A percentile compares a stretch with the other conserved stretches of the same genome.
Conservation (phyloP, 1,284 basidiomycete genomes). For the Ceratobasidium sp. region DNA sequence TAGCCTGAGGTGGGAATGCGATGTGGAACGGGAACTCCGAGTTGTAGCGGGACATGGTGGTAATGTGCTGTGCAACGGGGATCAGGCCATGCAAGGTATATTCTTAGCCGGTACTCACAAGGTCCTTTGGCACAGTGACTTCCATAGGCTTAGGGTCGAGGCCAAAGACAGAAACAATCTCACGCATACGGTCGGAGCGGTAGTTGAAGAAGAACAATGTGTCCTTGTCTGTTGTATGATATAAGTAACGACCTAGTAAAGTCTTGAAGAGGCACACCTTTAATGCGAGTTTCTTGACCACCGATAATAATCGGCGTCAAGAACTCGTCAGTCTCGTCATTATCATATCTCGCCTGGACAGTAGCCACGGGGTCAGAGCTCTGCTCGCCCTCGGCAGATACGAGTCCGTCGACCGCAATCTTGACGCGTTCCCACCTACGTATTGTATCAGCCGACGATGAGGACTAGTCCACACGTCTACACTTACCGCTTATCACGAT, state of each 20-base stretch:
- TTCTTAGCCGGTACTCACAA: slow-evolving; percentile 63
- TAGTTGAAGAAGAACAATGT: slow-evolving; percentile 96
- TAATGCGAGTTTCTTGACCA: slow-evolving; percentile 80
- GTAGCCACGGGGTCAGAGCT: slow-evolving; percentile 72
- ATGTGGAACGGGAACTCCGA: slow-evolving; percentile 86
- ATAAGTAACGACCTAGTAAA: neutral
- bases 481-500: slow-evolving; percentile 82
- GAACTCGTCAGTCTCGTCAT: slow-evolving; percentile 91
- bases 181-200: slow-evolving; percentile 93
- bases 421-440: slow-evolving; percentile 84
- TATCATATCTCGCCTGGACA: slow-evolving; percentile 79
- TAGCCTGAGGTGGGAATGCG: slow-evolving; percentile 89
- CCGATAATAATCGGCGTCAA: slow-evolving; percentile 91
- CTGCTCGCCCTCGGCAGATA: slow-evolving; percentile 78
- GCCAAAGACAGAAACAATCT: slow-evolving; percentile 84
- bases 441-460: neutral
- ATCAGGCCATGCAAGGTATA: neutral
- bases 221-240: slow-evolving; percentile 64
- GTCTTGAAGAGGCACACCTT: slow-evolving; percentile 64
- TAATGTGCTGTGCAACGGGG: slow-evolving; percentile 70
- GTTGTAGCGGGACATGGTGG: slow-evolving; percentile 95
- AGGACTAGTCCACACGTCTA: neutral
- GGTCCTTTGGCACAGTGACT: slow-evolving; percentile 81
- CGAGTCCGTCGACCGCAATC: slow-evolving; percentile 85
- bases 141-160: slow-evolving; percentile 85